Evolutionary conservation across 1,284 basidiomycete genomes (phyloP).

Genomic region (Thecaphora thlaspeos): DNA sequence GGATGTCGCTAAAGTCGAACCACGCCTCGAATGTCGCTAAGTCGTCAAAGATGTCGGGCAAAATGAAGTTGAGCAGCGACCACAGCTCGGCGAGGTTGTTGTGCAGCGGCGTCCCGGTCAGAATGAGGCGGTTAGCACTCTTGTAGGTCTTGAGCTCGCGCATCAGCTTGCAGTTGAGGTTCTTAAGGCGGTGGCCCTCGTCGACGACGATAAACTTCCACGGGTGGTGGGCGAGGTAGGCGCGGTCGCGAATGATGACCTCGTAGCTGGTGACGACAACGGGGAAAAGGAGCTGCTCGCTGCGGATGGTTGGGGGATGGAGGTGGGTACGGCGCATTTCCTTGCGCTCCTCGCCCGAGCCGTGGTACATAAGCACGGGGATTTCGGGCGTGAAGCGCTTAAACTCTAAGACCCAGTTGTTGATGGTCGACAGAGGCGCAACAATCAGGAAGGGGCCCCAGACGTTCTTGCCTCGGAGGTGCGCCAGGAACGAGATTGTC

Average conservation of each 20-base stretch:
- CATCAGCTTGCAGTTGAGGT: constrained; percentile 90
- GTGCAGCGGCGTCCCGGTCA: constrained; percentile 96
- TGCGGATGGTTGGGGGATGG: too few species aligned
- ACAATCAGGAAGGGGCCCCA: constrained; percentile 56
- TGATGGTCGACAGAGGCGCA: constrained; percentile 56
- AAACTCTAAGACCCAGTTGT: constrained; percentile 58
- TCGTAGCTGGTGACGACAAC: constrained; percentile 57
- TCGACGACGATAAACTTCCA: constrained; percentile 58
- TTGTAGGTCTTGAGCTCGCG: constrained; percentile 92
- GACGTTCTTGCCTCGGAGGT: constrained; percentile 57
- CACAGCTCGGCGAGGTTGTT: constrained; percentile 98
- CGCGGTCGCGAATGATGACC: constrained; percentile 58
- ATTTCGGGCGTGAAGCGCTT: constrained; percentile 56
- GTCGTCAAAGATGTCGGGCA: constrained; percentile 99
- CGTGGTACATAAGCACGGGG: constrained; percentile 54
- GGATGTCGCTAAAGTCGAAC: constrained; percentile 99
- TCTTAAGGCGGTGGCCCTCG: constrained; percentile 96
- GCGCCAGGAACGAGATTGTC: constrained; percentile 58
- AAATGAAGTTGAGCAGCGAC: constrained; percentile 95
- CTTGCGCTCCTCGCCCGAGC: constrained; percentile 52
- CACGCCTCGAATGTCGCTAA: constrained; percentile 99
- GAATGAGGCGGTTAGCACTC: constrained; percentile 88
- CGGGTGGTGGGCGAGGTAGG: constrained; percentile 56
- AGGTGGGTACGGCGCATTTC: constrained; percentile 44
- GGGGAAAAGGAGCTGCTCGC: constrained; percentile 57